Evolutionary conservation across 495 filamentous ascomycete species (phyloP), one percentile per base, ranked within the genome.

Genomic region (Apodospora peruviana): DNA sequence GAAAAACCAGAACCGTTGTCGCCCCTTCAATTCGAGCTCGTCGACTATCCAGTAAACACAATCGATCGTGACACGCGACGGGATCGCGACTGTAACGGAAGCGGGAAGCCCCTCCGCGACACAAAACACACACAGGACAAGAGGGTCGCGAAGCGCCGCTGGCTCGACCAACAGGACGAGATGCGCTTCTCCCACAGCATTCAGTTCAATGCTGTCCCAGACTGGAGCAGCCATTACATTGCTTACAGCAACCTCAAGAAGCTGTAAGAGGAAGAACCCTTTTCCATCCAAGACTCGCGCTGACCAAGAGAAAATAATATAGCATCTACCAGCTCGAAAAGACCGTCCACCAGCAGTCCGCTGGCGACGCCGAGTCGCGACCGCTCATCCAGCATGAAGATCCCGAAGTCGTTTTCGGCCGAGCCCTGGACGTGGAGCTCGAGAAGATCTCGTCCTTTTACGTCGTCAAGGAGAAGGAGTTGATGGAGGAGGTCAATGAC

Each of bases 131-230:
- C 9, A n/a, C n/a, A n/a, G n/a, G n/a, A n/a, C n/a, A 74, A 68
- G 61, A 64, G 67, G n/a, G 66, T 64, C 41, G 66, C 67, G 54
- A 79, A 81, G 68, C 71, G 68, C 55, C 58, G 67, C 42, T 73
- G 77, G 72, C 76, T 84, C 37, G 76, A 79, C 50, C 66, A 80
- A 62, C 79, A 72, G 45, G 81, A 83, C 84, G 89, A 90, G 54
- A 99, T 99, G 93, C 97, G 96, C 81, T 99, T 99, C 77, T 96
- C 93, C 42, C 93, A 97, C 64, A 97, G 94, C 70, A 83, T 99
- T 55, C 93, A 99, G 73, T 99, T 99, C 71, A 99, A 99, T 70
- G 90, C 93, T 47, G 94, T 99, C 48, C 93, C 94, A 18, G 93
- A 99, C 64, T 99, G 93, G 93, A 96, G 90, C 72, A 87, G 83